Evolutionary conservation across 192 early-diverging fungal species (phyloP).

Genomic region (Podochytrium sp.): DNA sequence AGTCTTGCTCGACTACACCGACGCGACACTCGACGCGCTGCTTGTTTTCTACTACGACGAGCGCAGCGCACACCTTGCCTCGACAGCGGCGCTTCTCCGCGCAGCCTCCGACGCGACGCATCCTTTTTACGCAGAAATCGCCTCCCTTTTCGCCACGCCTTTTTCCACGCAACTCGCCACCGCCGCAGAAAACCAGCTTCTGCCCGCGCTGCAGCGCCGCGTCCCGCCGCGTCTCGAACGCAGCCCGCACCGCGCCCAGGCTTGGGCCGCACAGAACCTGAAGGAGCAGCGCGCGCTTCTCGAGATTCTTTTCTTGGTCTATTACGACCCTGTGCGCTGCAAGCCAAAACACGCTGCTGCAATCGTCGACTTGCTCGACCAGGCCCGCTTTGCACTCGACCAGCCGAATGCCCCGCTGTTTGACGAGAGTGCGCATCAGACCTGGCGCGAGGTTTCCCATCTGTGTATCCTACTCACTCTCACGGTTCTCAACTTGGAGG

Average conservation of each 20-base stretch:
- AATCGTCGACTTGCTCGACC: slow-evolving; percentile 9
- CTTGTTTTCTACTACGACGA: slow-evolving; percentile 38
- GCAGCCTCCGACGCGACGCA: slow-evolving; percentile 15
- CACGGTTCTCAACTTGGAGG: slow-evolving; percentile 34
- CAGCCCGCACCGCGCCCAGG: slow-evolving; percentile 24
- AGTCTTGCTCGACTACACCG: slow-evolving; percentile 27
- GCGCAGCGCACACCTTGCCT: slow-evolving; percentile 13
- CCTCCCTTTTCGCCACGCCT: not conserved
- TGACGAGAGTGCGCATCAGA: slow-evolving; percentile 30
- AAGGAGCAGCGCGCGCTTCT: slow-evolving; percentile 44
- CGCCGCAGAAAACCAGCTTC: too few species aligned
- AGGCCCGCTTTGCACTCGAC: slow-evolving; percentile 32
- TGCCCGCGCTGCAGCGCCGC: not conserved
- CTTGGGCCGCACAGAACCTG: slow-evolving; percentile 45
- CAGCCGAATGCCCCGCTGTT: slow-evolving; percentile 45
- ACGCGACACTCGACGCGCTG: slow-evolving; percentile 23
- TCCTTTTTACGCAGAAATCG: not conserved
- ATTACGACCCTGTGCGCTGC: slow-evolving; percentile 25
- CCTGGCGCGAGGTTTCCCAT: slow-evolving; percentile 33
- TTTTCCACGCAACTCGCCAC: not conserved
- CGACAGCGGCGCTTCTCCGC: slow-evolving; percentile 35
- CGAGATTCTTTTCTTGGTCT: slow-evolving; percentile 48
- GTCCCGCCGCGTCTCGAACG: slow-evolving; percentile 33
- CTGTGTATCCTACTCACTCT: slow-evolving; percentile 39
- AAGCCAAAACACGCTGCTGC: not conserved